Conservation (phyloP, 495 filamentous ascomycete species). For the Thozetella sp. region DNA sequence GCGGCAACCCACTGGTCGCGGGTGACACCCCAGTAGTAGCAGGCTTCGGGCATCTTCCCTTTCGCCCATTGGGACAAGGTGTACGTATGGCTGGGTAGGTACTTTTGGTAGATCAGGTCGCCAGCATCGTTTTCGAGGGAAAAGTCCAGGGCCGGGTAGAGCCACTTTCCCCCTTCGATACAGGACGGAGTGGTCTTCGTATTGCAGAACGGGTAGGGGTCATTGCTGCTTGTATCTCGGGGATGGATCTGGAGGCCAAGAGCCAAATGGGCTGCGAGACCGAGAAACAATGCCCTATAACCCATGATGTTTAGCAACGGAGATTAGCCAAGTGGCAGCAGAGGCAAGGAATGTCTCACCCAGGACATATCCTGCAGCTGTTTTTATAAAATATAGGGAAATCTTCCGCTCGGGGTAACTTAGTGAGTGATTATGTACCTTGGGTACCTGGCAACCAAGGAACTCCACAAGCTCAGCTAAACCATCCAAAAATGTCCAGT, state of each 20-base stretch:
- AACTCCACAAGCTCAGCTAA: no score
- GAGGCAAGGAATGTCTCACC: no score
- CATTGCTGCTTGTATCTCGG: slow-evolving; percentile 8
- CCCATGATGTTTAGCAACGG: background rate
- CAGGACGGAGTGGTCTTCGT: slow-evolving; percentile 2
- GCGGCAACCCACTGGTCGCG: slow-evolving; percentile 7
- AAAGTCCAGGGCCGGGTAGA: slow-evolving; percentile 11
- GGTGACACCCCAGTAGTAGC: slow-evolving; percentile 15
- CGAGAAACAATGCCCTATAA: background rate
- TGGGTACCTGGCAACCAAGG: no score
- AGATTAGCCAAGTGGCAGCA: background rate
- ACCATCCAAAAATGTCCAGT: no score
- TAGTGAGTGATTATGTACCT: background rate
- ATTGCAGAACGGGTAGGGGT: slow-evolving; percentile 15
- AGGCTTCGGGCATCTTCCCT: slow-evolving; percentile 12
- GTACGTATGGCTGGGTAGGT: slow-evolving; percentile 8
- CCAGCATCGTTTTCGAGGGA: slow-evolving; percentile 5
- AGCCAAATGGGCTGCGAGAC: slow-evolving; percentile 1
- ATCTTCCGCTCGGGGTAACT: background rate
- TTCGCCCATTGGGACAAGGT: slow-evolving; percentile 13
- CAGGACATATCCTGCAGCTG: no score
- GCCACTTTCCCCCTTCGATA: slow-evolving; percentile 14
- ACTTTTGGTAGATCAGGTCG: slow-evolving; percentile 6
- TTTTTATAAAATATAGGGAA: no score
- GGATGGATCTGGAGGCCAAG: slow-evolving; percentile 4